Evolutionary conservation across 805 yeast genomes (phyloP), one percentile per base, ranked within the genome.

Genomic region (Myxozyma nipponensis): DNA sequence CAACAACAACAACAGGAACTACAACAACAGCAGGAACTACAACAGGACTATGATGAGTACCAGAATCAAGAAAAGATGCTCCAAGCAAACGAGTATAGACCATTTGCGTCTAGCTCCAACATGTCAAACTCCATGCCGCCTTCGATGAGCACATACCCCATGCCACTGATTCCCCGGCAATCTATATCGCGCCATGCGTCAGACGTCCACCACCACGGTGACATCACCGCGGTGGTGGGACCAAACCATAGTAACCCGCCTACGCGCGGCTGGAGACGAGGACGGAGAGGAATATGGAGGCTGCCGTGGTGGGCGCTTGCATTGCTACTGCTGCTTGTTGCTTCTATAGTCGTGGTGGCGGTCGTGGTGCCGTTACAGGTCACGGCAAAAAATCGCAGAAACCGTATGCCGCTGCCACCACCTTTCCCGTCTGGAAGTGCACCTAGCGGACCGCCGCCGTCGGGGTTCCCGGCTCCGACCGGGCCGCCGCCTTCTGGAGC

Each of bases 351-450:
- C 13, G 46, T 49, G 17, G 44, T 52, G 38, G 24, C 43, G 41
- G 37, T 52, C 22, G 54, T 52, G n/a, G 57, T 52, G n/a, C 57
- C 57, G 18, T 34, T 47, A 13, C 54, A 49, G 36, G 49, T 52
- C 28, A 39, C 39, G 30, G 18, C 42, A 7, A 10, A 37, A 26
- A 22, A 37, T 10, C 41, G 41, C 3, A 36, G 30, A 24, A n/a
- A n/a, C n/a, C n/a, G n/a, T n/a, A n/a, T n/a, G 40, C 15, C 43
- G 2, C 23, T 28, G 26, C 18, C 37, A 25, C 22, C 44, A 19
- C 15, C 10, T 5, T n/a, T n/a, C n/a, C 25, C 22, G 9, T 4
- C 35, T 13, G 26, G 39, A 1, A 17, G 41, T 15, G 17, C 46
- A 3, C 32, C 47, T 3, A 6, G 23, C 3, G 42, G 2, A 18